Evolutionary conservation across 169 alveolate genomes (phyloP), one percentile per base, ranked within the genome.

Genomic region (Plasmodium malariae): DNA sequence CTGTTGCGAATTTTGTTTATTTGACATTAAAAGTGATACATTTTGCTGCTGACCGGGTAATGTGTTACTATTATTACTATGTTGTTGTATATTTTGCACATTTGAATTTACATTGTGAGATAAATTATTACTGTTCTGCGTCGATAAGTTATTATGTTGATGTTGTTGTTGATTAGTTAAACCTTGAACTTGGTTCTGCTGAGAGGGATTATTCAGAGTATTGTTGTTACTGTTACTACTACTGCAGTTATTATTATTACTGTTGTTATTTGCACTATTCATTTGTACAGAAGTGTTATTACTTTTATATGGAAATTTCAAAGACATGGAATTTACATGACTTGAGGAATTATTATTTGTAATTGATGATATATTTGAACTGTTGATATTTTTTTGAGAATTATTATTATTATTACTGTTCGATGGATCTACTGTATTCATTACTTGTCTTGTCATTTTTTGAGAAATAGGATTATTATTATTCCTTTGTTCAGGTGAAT

Each of bases 251-350:
- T 40, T 28, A 17, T 55, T n/a, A 24, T 62, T 68, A 70, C 21
- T 48, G 17, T 45, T 30, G 30, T 40, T 62, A n/a, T 24, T 17
- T 3, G 30, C 2, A 24, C 43, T 37, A 11, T 21, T 30, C 60
- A 67, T 24, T 32, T 51, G 71, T 30, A 49, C 72, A 1, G 83
- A 21, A 4, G 74, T 24, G 49, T 36, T 83, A 11, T 62, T 28
- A n/a, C n/a, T n/a, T 43, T 83, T 83, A 55, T 83, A 83, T 7
- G 91, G 67, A 26, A 67, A 83, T 40, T 83, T 83, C 71, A 65
- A 1, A 9, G 91, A 26, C 26, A 49, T 40, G 1, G 85, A 26
- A 83, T 60, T 83, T n/a, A 65, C 65, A 67, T 67, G 91, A 28
- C 34, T 67, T 1, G 73, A 2, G 17, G 62, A 59, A 34, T 83